These are phyloP conservation scores for Monilinia fructicola DNA, from an alignment of 2,329 filamentous ascomycete genomes.

Conservation along the genomic window DNA sequence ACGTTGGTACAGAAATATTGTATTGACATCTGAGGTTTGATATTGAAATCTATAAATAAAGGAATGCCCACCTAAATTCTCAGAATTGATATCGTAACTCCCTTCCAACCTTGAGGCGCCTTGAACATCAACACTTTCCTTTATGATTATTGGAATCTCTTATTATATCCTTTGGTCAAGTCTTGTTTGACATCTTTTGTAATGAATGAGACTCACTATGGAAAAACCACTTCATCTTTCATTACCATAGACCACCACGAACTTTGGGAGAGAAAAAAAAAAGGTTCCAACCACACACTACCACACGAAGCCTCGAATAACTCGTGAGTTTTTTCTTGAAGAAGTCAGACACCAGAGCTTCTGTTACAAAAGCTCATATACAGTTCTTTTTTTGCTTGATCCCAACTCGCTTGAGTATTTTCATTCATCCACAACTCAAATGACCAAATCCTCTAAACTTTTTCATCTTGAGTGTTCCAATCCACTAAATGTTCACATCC, in stretches of 20 bases:
- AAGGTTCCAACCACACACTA: neutral
- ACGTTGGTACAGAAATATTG: neutral
- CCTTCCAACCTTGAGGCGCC: constrained; percentile 1
- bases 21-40: neutral
- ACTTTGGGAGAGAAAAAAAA: too few relatives aligned
- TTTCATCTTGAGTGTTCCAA: neutral
- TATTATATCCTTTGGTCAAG: neutral
- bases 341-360: neutral
- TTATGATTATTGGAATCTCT: neutral
- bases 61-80: neutral
- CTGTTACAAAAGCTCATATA: neutral
- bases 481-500: neutral
- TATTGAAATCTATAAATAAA: neutral
- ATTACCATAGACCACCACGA: neutral
- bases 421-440: neutral
- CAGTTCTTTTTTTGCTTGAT: too few relatives aligned
- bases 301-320: neutral
- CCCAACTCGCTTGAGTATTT: neutral
- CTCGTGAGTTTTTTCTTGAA: neutral
- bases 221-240: neutral
- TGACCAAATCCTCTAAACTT: neutral
- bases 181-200: neutral
- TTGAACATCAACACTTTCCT: neutral
- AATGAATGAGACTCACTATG: neutral
- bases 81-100: constrained; percentile 4